Percentiles rank a stretch among this genome's conserved stretches.
Conservation (phyloP, 768 basidiomycete species). For the Panaeolus cyanescens region DNA sequence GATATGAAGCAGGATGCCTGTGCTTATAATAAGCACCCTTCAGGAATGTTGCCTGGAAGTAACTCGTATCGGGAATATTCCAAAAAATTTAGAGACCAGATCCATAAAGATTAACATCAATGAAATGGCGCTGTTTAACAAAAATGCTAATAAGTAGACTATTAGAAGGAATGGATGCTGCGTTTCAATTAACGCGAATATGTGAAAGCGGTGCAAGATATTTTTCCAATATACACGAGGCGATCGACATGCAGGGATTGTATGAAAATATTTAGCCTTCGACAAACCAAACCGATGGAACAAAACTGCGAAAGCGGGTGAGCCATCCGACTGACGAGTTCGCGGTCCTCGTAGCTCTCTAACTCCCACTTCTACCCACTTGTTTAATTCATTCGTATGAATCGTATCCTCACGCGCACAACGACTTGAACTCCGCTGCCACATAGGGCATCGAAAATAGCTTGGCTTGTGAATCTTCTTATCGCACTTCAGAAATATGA, state of each 20-base stretch:
- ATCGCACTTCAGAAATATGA: not conserved
- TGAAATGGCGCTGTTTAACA: not conserved
- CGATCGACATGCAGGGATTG: not conserved
- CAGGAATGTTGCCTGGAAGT: not conserved
- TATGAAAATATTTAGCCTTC: not conserved
- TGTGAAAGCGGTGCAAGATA: not conserved
- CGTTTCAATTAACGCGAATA: conserved; percentile 3
- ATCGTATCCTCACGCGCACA: not conserved
- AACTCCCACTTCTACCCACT: conserved; percentile 1
- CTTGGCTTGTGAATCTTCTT: conserved; percentile 1
- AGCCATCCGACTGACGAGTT: not conserved
- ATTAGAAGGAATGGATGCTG: not conserved
- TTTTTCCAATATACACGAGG: not conserved
- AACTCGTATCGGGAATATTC: not conserved
- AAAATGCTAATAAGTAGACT: not conserved
- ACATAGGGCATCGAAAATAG: not conserved
- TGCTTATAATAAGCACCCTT: not conserved
- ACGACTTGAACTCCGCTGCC: not conserved
- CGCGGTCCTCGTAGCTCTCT: not conserved
- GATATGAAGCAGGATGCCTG: not conserved
- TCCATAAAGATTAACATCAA: not conserved
- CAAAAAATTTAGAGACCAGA: not conserved
- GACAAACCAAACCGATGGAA: conserved; percentile 1
- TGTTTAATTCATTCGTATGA: not conserved
- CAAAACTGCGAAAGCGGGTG: not conserved